phyloP scores from a whole-genome alignment of 2,329 filamentous ascomycete species.

The Pseudogymnoascus verrucosus region DNA sequence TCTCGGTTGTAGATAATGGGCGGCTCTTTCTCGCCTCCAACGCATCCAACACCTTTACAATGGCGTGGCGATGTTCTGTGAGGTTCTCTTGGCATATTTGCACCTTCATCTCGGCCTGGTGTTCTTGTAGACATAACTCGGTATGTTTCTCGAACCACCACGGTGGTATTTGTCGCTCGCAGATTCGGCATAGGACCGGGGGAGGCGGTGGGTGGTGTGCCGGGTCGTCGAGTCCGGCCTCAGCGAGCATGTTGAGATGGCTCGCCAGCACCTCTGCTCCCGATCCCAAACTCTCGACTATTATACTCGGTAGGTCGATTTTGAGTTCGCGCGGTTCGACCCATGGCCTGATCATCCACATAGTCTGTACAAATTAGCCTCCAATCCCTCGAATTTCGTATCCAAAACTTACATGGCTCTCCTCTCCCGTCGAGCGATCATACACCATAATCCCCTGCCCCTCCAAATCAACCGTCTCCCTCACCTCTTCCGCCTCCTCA shows the following conservation, averaged over 20 bases:
- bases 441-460: conserved; percentile 98
- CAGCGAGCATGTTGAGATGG: conserved; percentile 83
- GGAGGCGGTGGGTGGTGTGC: conserved; percentile 70
- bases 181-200: conserved; percentile 90
- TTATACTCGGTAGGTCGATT: conserved; percentile 80
- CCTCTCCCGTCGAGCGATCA: conserved; percentile 74
- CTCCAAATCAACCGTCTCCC: conserved; percentile 68
- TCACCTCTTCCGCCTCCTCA: conserved; percentile 34
- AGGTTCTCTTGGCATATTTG: conserved; percentile 91
- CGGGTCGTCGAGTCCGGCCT: conserved; percentile 69
- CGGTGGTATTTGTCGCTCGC: conserved; percentile 90
- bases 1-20: conserved; percentile 47
- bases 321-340: conserved; percentile 84
- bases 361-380: conserved; percentile 55
- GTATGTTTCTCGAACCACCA: conserved; percentile 99
- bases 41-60: conserved; percentile 90
- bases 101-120: conserved; percentile 94
- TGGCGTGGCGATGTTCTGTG: conserved; percentile 84
- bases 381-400: conserved; percentile 11
- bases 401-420: conserved; percentile 71
- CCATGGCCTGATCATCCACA: conserved; percentile 99
- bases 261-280: conserved; percentile 91
- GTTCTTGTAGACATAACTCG: conserved; percentile 90
- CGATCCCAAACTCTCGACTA: conserved; percentile 89
- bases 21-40: conserved; percentile 71